Conservation (phyloP, 208 protist species). For the Trypanosoma congolense region DNA sequence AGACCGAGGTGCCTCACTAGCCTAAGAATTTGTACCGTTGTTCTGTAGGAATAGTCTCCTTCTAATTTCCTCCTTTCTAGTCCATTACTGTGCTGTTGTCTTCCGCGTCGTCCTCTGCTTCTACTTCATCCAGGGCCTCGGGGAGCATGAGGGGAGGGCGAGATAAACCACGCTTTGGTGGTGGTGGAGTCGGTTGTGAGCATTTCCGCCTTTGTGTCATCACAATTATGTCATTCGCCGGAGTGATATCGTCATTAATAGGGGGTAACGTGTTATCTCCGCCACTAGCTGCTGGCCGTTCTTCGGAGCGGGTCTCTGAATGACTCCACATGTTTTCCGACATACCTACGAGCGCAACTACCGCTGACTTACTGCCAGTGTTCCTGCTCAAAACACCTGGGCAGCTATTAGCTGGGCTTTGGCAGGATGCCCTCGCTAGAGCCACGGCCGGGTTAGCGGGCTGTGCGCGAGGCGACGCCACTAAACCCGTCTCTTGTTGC, state of each 20-base stretch:
- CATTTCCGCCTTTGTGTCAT: background rate
- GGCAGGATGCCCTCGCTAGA: no score
- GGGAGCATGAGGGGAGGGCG: no score
- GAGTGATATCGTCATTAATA: background rate
- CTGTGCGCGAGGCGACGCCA: no score
- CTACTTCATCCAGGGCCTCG: no score
- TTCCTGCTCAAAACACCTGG: background rate
- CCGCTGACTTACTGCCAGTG: background rate
- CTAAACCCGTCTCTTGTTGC: no score
- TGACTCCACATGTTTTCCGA: conserved; percentile 28
- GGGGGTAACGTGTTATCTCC: background rate
- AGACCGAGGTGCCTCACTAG: no score
- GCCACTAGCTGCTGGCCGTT: background rate
- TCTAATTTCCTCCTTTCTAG: no score
- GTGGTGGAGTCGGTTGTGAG: background rate
- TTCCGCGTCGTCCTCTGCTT: no score
- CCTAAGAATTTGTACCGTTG: no score
- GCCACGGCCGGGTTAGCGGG: no score
- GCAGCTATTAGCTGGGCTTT: background rate
- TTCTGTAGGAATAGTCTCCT: no score
- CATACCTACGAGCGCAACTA: conserved; percentile 18
- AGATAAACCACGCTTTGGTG: background rate
- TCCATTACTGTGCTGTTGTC: no score
- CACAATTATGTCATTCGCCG: background rate
- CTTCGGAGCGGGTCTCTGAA: background rate